phyloP scores from a whole-genome alignment of 805 yeast species.

The Kluyveromyces siamensis region DNA sequence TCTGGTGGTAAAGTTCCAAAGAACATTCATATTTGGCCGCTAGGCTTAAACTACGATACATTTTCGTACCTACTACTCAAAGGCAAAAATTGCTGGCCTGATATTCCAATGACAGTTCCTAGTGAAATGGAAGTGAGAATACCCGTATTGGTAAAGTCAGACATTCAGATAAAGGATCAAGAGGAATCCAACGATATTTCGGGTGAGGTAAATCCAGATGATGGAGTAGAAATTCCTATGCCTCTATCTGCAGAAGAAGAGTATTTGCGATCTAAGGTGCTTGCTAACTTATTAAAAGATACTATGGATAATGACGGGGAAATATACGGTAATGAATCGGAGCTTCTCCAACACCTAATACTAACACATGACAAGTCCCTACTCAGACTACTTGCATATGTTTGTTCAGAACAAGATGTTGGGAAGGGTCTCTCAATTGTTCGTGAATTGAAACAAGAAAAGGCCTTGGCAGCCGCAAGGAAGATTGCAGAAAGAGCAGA shows the following conservation, averaged over 20 bases:
- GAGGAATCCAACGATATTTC: slow-evolving; percentile 2
- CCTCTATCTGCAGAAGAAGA: slow-evolving; percentile 48
- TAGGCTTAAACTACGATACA: slow-evolving; percentile 64
- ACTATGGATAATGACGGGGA: slow-evolving; percentile 39
- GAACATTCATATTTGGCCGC: slow-evolving; percentile 75
- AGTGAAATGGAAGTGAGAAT: slow-evolving; percentile 63
- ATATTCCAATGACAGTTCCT: slow-evolving; percentile 78
- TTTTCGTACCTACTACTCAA: slow-evolving; percentile 68
- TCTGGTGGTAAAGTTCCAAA: slow-evolving; percentile 38
- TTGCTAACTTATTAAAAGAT: slow-evolving; percentile 57
- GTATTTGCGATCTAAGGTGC: slow-evolving; percentile 47
- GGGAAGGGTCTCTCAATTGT: slow-evolving; percentile 65
- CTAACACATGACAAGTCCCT: slow-evolving; percentile 65
- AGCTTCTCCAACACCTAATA: slow-evolving; percentile 43
- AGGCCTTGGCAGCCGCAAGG: slow-evolving; percentile 74
- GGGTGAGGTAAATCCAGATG: slow-evolving; percentile 13
- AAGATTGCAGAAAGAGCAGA: slow-evolving; percentile 75
- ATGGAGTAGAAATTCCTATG: slow-evolving; percentile 21
- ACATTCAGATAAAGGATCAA: slow-evolving; percentile 18
- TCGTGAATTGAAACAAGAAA: slow-evolving; percentile 60
- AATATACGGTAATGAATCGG: slow-evolving; percentile 38
- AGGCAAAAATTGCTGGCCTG: slow-evolving; percentile 59
- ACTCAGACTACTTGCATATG: slow-evolving; percentile 62
- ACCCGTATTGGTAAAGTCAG: slow-evolving; percentile 41
- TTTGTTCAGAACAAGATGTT: slow-evolving; percentile 59